phyloP scores from a whole-genome alignment of 2,329 filamentous ascomycete species.

The Neopestalotiopsis rosae region DNA sequence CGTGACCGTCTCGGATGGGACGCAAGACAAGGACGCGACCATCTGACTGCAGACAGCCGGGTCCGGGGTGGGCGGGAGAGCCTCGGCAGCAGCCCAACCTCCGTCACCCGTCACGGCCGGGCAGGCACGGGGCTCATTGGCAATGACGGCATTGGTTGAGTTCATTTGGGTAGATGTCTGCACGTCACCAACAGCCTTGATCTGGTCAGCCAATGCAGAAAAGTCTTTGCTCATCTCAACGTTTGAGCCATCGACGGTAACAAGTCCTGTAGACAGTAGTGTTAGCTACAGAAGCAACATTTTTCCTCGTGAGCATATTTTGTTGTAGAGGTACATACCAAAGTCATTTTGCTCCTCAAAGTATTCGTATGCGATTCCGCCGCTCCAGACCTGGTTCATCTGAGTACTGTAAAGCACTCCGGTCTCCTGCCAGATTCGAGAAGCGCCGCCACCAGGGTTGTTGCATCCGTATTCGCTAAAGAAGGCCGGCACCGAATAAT shows the following conservation, averaged over 20 bases:
- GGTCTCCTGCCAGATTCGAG: conserved; percentile 72
- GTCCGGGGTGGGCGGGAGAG: conserved; percentile 73
- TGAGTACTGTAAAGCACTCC: conserved; percentile 65
- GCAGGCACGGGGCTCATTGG: conserved; percentile 66
- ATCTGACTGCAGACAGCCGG: conserved; percentile 71
- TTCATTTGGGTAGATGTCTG: conserved; percentile 61
- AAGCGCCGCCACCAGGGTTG: conserved; percentile 46
- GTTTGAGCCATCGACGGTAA: conserved; percentile 44
- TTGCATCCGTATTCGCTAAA: conserved; percentile 84
- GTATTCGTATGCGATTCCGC: conserved; percentile 83
- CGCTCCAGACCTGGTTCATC: conserved; percentile 75
- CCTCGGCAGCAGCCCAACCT: conserved; percentile 61
- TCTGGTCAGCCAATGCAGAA: conserved; percentile 62
- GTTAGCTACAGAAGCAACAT: not conserved
- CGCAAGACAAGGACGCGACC: conserved; percentile 66
- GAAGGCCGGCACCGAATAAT: conserved; percentile 76
- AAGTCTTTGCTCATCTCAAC: conserved; percentile 67
- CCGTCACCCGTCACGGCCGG: conserved; percentile 53
- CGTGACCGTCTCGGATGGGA: conserved; percentile 54
- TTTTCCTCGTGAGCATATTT: no score
- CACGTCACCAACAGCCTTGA: conserved; percentile 54
- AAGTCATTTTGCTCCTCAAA: conserved; percentile 76
- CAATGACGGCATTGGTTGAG: conserved; percentile 57
- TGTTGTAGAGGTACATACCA: conserved; percentile 40
- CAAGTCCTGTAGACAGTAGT: conserved; percentile 42